Evolutionary conservation across 2,329 filamentous ascomycete species (phyloP), one percentile per base, ranked within the genome.

Genomic region (Alternaria gansuensis): DNA sequence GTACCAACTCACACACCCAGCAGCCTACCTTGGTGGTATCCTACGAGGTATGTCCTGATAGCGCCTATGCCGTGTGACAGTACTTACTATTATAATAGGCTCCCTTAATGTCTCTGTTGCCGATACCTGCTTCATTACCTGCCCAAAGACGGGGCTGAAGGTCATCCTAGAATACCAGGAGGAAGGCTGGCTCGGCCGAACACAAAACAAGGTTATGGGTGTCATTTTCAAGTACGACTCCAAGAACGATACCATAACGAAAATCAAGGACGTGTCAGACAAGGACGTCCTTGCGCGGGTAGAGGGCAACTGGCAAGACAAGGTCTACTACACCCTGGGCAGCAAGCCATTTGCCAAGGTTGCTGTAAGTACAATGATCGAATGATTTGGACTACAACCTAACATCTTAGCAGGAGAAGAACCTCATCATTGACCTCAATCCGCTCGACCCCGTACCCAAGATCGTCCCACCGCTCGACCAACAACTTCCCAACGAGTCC

Each of bases 1-100:
- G 62, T 99, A 99, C 78, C 93, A 96, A 75, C 86, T 99, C 62
- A 97, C 91, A 5, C 95, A 99, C 78, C 95, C 95, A 4, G 88
- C 91, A n/a, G 95, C 95, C 6, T 92, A 96, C 73, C 83, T 99
- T 1, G 93, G 93, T 28, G 95, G 95, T 17, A 83, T 99, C 52
- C 80, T 99, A 44, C 86, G 93, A 66, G 95, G 79, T 80, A 65
- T 17, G 64, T 56, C 11, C 11, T 24, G 8, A 31, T 21, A 34
- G 39, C 45, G 14, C 2, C 26, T 5, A 3, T 17, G 10, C 14
- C 4, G 13, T n/a, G 21, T 33, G 5, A 34, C 2, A 17, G 10
- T 36, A 53, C 64, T 73, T 4, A 71, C 53, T 28, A 11, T 7
- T 5, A 57, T 4, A 13, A 55, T 5, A 80, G 78, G 95, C 24